Evolutionary conservation across 495 filamentous ascomycete species (phyloP).

Genomic region (Choiromyces venosus): DNA sequence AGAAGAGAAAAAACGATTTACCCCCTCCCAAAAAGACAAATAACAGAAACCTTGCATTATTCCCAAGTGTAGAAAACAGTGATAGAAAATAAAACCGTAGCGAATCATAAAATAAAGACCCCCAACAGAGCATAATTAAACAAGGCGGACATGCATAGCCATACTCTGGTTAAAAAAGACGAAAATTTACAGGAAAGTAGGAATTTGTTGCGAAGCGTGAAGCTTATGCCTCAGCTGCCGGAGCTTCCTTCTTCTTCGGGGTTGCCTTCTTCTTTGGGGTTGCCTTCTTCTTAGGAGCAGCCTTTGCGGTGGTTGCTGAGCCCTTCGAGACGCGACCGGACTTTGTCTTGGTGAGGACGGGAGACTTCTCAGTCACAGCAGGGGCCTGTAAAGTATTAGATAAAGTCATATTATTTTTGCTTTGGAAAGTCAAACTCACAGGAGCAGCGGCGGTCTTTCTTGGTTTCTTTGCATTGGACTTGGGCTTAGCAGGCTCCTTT

Average conservation of each 20-base stretch:
- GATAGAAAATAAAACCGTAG: constrained; percentile 15
- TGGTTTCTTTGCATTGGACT: constrained; percentile 45
- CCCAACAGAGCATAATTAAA: constrained; percentile 26
- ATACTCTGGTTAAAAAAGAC: constrained; percentile 21
- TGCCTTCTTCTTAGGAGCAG: constrained; percentile 60
- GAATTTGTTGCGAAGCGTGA: constrained; percentile 14
- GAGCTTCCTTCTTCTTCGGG: constrained; percentile 43
- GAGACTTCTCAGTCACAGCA: constrained; percentile 67
- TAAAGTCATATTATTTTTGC: not conserved
- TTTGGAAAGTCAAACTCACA: constrained; percentile 14
- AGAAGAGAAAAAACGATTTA: constrained; percentile 21
- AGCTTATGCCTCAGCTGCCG: constrained; percentile 37
- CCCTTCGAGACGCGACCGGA: constrained; percentile 80
- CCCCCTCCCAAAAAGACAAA: constrained; percentile 22
- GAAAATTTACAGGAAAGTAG: constrained; percentile 33
- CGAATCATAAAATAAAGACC: constrained; percentile 26
- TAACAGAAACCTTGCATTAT: constrained; percentile 34
- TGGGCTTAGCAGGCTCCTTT: constrained; percentile 48
- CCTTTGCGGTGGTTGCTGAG: constrained; percentile 55
- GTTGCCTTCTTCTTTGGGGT: constrained; percentile 58
- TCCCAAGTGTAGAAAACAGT: constrained; percentile 25
- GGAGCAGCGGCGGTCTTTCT: constrained; percentile 51
- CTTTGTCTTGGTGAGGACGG: constrained; percentile 79
- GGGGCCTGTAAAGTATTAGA: constrained; percentile 43
- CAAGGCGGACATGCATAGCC: constrained; percentile 8